Base-by-base conservation (phyloP, 2,329 filamentous ascomycete species). In the Colletotrichum liriopes region DNA sequence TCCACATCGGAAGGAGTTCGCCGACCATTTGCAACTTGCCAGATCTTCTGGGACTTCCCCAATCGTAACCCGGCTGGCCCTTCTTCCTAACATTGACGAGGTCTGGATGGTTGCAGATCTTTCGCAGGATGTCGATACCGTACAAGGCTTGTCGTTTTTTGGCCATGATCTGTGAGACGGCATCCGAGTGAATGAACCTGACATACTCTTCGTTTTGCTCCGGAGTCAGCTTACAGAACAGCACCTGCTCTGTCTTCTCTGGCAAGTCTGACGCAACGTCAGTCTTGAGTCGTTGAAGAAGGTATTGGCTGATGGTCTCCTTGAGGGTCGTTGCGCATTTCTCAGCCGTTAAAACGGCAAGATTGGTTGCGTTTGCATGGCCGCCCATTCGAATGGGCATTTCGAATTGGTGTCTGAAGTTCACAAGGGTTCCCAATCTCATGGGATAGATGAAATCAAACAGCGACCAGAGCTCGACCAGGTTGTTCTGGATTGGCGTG, bases 371-470 rank as follows among this genome's bases (percentile, higher is more conserved):
- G 81, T 97, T 98, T 9, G 95, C 95, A 81, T 98, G 98, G 5
- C 96, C 96, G 56, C 97, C 97, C 64, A 95, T 90, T 71, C 92
- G 93, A 80, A 99, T 99, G 0, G 96, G 96, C 47, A 97, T 93
- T 79, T 98, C 96, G 75, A 99, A 98, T 73, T 97, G 92, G 72
- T 92, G 92, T 56, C 95, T 91, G 80, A 99, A 99, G 74, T 93
- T 94, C 70, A 98, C 93, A 16, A 98, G 86, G 0, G 94, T 98
- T 0, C 96, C 97, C 7, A 99, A 85, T 18, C 95, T 93, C 94
- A 98, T 98, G 0, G 97, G 96, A 74, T 95, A 98, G 69, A 98
- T 93, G 79, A 99, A 99, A 80, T 99, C 97, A 79, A 99, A 98
- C 0, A 99, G 85, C 0, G 96, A 98, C 96, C 96, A 99, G 0